Evolutionary conservation across 1,284 basidiomycete species (phyloP).

Genomic region (Melampsora americana): DNA sequence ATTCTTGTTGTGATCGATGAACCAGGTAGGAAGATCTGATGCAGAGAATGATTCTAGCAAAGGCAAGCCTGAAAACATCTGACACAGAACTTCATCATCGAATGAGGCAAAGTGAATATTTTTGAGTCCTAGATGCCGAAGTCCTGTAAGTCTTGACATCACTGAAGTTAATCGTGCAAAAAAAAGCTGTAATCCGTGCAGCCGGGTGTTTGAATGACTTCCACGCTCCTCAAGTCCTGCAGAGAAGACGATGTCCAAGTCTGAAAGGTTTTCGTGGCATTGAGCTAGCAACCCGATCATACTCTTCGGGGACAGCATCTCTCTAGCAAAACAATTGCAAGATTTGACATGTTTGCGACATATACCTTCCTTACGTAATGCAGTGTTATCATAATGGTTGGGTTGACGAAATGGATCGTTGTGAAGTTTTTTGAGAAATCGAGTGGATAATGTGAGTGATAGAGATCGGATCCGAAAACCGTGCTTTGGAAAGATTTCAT

Average conservation of each 20-base stretch:
- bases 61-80: neutral
- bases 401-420: neutral
- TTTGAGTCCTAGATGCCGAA: neutral
- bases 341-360: neutral
- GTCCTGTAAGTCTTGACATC: neutral
- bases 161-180: neutral
- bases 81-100: neutral
- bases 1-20: neutral
- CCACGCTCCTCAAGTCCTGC: neutral
- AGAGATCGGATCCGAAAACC: neutral
- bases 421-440: neutral
- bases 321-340: neutral
- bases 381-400: neutral
- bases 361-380: neutral
- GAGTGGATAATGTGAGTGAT: neutral
- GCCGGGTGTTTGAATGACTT: neutral
- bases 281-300: neutral
- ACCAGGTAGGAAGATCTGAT: neutral
- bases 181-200: neutral
- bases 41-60: neutral
- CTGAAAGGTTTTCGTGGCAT: neutral
- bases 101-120: neutral
- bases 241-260: neutral
- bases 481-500: neutral
- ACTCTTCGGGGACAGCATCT: neutral